Base-by-base conservation (phyloP, 352 stramenopile genomes). In the Pythium phragmiticola region DNA sequence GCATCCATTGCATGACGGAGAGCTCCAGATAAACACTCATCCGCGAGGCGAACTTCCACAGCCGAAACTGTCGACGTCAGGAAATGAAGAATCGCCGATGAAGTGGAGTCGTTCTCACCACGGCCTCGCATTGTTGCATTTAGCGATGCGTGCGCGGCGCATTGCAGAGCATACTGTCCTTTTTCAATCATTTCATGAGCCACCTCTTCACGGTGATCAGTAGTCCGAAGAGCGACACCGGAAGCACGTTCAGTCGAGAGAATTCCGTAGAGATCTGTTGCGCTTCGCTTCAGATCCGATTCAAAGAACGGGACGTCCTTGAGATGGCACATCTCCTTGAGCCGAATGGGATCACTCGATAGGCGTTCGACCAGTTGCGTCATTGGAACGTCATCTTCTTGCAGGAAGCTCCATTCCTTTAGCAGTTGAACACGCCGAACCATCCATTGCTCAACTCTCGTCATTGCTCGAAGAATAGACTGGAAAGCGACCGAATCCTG, bases 401-500 rank as follows among this genome's bases (percentile, higher is more conserved):
- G 57, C 7, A 89, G 58, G 37, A 78, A 85, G 8, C 73, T 43
- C 76, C 80, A 90, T 61, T 92, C 83, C 34, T 78, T 92, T 42
- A 82, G 56, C 23, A 90, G 60, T 54, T 90, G 83, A 12, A 87
- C 76, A 50, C 84, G 72, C 4, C 77, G 74, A 14, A 89, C 55
- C 81, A 90, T 88, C 74, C 70, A 87, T 34, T 80, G 76, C 59
- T 90, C 81, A 28, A 90, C 49, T 26, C 72, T 76, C 46, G 65
- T 52, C 1, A 89, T 57, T 28, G 79, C 67, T 45, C 62, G 51
- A 14, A 77, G 65, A 60, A 89, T 72, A 2, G 37, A 26, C 37
- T 60, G 19, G 7, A 48, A 57, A 3, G 5, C 12, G 2, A 43
- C 0, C 12, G 51, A 58, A 2, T 65, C 50, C 11, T 43, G 33